Percentiles rank a stretch among this genome's conserved stretches.
Conservation (phyloP, 225 moss, liverwort and hornwort genomes). For the Climacium dendroides region DNA sequence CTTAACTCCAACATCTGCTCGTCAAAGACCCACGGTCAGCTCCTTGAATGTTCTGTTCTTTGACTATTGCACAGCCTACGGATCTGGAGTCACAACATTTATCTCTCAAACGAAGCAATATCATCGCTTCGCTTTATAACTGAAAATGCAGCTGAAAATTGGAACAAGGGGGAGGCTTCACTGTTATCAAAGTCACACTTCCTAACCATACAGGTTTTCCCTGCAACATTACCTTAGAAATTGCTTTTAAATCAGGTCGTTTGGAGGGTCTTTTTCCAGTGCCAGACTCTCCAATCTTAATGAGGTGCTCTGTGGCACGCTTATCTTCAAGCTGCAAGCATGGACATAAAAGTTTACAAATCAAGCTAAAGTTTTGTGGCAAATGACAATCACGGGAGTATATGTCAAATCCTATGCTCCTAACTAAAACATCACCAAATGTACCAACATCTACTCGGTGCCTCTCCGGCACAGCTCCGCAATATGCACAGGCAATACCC, state of each 20-base stretch:
- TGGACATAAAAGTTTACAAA: neutral
- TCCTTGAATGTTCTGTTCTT: neutral
- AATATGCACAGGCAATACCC: neutral
- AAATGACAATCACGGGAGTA: neutral
- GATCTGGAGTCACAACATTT: neutral
- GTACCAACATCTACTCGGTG: too few relatives aligned
- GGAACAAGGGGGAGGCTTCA: neutral
- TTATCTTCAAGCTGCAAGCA: conserved; percentile 34
- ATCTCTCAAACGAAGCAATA: neutral
- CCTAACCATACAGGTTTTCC: neutral
- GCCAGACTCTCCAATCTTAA: conserved; percentile 19
- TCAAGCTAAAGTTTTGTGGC: neutral
- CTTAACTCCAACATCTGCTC: conserved; percentile 16
- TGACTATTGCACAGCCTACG: neutral
- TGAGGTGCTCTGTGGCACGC: conserved; percentile 16
- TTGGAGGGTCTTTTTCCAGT: conserved; percentile 37
- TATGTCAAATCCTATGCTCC: neutral
- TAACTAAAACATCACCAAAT: neutral
- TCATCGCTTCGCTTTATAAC: neutral
- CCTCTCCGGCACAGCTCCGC: neutral
- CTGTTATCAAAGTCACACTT: neutral
- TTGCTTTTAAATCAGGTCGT: conserved; percentile 52
- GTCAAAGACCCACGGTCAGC: neutral
- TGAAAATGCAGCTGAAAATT: neutral
- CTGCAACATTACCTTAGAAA: conserved; percentile 16